A percentile compares a stretch with the other conserved stretches of the same genome.
These are phyloP conservation scores for Polytrichum formosum DNA, from an alignment of 225 moss, liverwort and hornwort genomes.

Conservation along the genomic window DNA sequence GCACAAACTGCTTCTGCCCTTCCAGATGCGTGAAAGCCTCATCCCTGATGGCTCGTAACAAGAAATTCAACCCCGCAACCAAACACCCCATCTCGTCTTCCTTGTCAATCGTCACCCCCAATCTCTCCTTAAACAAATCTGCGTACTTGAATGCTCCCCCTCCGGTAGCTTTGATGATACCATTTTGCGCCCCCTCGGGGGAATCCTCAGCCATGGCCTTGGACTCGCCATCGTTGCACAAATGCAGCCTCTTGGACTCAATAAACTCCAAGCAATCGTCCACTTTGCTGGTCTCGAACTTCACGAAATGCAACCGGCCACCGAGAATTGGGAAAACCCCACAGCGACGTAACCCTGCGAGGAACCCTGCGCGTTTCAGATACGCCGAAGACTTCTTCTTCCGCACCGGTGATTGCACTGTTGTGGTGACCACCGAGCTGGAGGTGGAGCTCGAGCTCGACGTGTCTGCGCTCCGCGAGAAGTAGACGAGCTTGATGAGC, in stretches of 20 bases:
- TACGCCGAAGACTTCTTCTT: slow-evolving; percentile 25
- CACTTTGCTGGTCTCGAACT: slow-evolving; percentile 84
- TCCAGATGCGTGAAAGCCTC: slow-evolving; percentile 97
- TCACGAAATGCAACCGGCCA: slow-evolving; percentile 92
- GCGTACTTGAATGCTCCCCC: slow-evolving; percentile 95
- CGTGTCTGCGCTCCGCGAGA: slow-evolving; percentile 75
- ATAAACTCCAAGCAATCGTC: slow-evolving; percentile 95
- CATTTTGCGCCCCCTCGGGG: slow-evolving; percentile 10
- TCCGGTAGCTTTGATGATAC: slow-evolving; percentile 90
- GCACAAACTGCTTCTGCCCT: slow-evolving; percentile 89
- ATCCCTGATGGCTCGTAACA: slow-evolving; percentile 80
- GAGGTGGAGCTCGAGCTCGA: slow-evolving; percentile 23
- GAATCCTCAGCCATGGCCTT: slow-evolving; percentile 3
- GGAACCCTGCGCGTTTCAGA: slow-evolving; percentile 46
- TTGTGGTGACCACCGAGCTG: slow-evolving; percentile 10
- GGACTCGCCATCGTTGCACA: slow-evolving; percentile 25
- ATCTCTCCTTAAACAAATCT: slow-evolving; percentile 82
- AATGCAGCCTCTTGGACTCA: slow-evolving; percentile 73
- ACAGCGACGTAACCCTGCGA: slow-evolving; percentile 61
- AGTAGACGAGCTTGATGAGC: slow-evolving; percentile 93
- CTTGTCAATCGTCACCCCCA: slow-evolving; percentile 94
- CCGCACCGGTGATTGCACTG: slow-evolving; percentile 24
- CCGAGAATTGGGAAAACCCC: slow-evolving; percentile 87
- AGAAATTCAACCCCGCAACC: slow-evolving; percentile 85
- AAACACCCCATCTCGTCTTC: slow-evolving; percentile 99